Evolutionary conservation across 345 rosid genomes (phyloP), one percentile per base, ranked within the genome.

Genomic region (Dimocarpus longan): DNA sequence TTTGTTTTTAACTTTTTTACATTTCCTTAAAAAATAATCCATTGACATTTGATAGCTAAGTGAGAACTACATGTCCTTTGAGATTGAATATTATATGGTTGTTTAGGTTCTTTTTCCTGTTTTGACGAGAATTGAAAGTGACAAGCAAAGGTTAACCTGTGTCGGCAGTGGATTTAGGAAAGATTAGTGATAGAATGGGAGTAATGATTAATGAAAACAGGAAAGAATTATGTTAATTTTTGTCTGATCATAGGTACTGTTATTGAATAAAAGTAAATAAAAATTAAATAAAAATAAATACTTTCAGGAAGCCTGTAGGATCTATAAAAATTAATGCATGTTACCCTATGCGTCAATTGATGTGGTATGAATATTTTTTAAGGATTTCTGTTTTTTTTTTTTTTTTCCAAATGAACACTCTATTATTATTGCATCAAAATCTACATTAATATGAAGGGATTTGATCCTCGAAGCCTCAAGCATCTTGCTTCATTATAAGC

Each of bases 41-140:
- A 82, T 80, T 84, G 85, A 80, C 80, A 68, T 18, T 77, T 78
- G 89, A 86, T 84, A 28, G 86, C 46, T 73, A 54, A 40, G 78
- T 82, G 54, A 78, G 77, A 82, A 76, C 85, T 2, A 80, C 65
- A 60, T 60, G 65, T 60, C 39, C 76, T 42, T 79, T 26, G 56
- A 63, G 76, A 39, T 68, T n/a, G 21, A 72, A 70, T 42, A 50
- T n/a, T 40, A 70, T 67, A 54, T 54, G 57, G 67, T 9, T 22
- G 19, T 50, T 60, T 50, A 32, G 8, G 52, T 40, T 28, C 66
- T 75, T 70, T 64, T 65, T 57, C 50, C 24, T 77, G 2, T 70
- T 60, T 74, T 68, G 52, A 68, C 74, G 54, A 18, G 43, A 68
- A 37, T 21, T n/a, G 76, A 80, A 76, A 76, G 48, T 24, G 77